Percentiles rank a stretch among this genome's conserved stretches.
These are phyloP conservation scores for Tetradesmus obliquus DNA, from an alignment of 139 green algal species.

Conservation along the genomic window DNA sequence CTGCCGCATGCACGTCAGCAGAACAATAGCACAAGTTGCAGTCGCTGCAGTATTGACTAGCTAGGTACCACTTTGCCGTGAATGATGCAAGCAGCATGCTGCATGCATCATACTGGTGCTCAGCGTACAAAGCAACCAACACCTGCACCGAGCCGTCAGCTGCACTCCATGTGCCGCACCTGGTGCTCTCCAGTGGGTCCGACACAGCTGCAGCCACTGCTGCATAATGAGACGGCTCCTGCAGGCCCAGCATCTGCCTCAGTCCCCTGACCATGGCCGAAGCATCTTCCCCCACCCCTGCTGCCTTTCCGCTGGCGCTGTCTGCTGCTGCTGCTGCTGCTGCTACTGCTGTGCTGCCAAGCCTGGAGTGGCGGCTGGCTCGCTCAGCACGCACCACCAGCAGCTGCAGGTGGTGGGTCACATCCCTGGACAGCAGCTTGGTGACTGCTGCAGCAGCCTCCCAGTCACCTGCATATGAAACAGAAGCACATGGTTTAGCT, in stretches of 20 bases:
- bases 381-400: slow-evolving; percentile 6
- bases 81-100: too few species aligned
- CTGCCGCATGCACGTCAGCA: too few species aligned
- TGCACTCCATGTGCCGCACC: neutral
- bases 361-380: neutral
- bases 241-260: neutral
- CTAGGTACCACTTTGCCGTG: too few species aligned
- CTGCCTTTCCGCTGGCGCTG: neutral
- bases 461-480: slow-evolving; percentile 10
- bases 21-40: too few species aligned
- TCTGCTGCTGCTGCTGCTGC: neutral
- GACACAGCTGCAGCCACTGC: neutral
- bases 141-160: too few species aligned
- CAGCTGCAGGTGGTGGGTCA: slow-evolving; percentile 14
- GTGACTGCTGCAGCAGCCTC: slow-evolving; percentile 17
- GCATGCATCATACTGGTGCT: too few species aligned
- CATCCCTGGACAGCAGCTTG: neutral
- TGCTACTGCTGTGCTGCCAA: neutral
- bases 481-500: neutral
- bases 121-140: too few species aligned
- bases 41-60: too few species aligned
- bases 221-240: neutral
- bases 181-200: neutral
- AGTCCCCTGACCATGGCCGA: neutral
- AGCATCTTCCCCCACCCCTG: neutral